These are phyloP conservation scores for Hygrocybe punicea DNA, from an alignment of 768 basidiomycete species.

Conservation along the genomic window DNA sequence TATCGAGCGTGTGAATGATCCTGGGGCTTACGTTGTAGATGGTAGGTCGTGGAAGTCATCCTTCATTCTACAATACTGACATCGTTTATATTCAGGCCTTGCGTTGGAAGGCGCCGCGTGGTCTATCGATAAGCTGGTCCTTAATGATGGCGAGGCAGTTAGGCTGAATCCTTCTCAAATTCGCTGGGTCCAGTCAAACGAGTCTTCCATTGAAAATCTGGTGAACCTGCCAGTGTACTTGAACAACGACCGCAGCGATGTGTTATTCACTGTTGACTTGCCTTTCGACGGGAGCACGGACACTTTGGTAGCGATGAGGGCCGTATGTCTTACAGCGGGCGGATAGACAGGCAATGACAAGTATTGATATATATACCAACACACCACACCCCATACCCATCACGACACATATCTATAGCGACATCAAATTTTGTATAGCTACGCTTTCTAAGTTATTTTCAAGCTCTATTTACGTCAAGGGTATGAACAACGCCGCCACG, in stretches of 20 bases:
- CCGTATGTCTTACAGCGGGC: conserved; percentile 86
- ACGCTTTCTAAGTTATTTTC: conserved; percentile 4
- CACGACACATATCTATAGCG: conserved; percentile 6
- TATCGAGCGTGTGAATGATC: conserved; percentile 75
- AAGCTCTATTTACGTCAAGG: not conserved
- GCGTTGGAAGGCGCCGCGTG: conserved; percentile 85
- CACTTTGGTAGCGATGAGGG: conserved; percentile 77
- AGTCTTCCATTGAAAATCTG: conserved; percentile 36
- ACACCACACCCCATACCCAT: not conserved
- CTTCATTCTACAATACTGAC: not conserved
- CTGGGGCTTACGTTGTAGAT: conserved; percentile 79
- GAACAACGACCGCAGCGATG: conserved; percentile 84
- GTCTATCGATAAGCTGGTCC: conserved; percentile 60
- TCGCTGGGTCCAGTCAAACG: conserved; percentile 72
- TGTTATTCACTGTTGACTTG: conserved; percentile 85
- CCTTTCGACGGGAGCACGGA: conserved; percentile 68
- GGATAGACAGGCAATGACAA: conserved; percentile 40
- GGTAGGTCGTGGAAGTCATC: conserved; percentile 49
- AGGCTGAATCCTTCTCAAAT: conserved; percentile 79
- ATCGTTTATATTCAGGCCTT: conserved; percentile 52
- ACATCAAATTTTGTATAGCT: not conserved
- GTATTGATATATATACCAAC: no score
- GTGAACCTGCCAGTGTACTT: conserved; percentile 92
- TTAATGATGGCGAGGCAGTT: conserved; percentile 84
- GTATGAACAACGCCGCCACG: conserved; percentile 39